Evolutionary conservation across 352 stramenopile species (phyloP).

Genomic region (Aphanomyces stellatus): DNA sequence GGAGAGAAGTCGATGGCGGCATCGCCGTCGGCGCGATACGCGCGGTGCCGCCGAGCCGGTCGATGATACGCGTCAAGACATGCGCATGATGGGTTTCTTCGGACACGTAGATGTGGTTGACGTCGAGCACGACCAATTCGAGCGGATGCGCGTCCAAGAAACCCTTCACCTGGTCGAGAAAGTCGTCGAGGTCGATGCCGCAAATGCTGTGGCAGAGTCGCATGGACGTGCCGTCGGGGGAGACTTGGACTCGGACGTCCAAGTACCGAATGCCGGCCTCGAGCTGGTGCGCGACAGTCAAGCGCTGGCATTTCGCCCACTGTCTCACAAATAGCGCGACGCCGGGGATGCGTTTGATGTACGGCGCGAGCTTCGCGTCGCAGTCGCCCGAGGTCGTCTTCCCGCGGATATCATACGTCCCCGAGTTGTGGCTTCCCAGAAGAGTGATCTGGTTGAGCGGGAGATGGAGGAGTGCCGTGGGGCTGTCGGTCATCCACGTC

Average conservation of each 20-base stretch:
- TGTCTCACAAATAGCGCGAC: constrained; percentile 4
- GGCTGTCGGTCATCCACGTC: constrained; percentile 13
- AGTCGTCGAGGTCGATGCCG: neutral
- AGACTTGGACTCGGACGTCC: constrained; percentile 14
- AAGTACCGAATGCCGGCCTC: constrained; percentile 12
- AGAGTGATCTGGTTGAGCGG: constrained; percentile 7
- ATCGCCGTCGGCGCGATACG: neutral
- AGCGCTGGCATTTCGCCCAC: constrained; percentile 16
- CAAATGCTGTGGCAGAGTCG: constrained; percentile 17
- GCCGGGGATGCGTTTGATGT: neutral
- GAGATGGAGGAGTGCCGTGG: neutral
- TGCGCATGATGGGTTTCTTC: neutral
- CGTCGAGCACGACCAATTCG: constrained; percentile 9
- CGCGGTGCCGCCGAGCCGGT: neutral
- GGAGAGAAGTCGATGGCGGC: neutral
- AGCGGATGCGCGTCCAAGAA: constrained; percentile 7
- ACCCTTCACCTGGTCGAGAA: neutral
- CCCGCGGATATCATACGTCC: neutral
- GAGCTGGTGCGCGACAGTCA: constrained; percentile 8
- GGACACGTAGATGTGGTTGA: constrained; percentile 16
- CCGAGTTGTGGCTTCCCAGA: constrained; percentile 16
- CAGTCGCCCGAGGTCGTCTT: constrained; percentile 14
- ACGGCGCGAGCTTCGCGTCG: neutral
- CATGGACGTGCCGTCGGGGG: neutral
- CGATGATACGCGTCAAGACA: neutral